These are phyloP conservation scores for Fragaria ananassa DNA, from an alignment of 306 rosid genomes.

Conservation along the genomic window DNA sequence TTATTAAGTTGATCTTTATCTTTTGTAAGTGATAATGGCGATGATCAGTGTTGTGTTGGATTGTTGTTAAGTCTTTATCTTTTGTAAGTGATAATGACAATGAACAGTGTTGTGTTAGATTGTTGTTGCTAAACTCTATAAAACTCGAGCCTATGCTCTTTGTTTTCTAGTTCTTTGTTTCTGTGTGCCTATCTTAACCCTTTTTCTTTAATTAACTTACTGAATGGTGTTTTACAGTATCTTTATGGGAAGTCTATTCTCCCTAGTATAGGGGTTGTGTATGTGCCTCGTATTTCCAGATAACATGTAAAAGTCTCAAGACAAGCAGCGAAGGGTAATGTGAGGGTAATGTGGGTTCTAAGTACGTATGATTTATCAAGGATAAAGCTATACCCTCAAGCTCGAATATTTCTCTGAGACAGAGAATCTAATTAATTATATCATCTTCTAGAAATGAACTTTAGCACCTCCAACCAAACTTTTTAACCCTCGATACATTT, in stretches of 20 bases:
- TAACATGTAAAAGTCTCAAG: not conserved
- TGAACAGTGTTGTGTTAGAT: not conserved
- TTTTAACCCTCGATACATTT: too few species aligned
- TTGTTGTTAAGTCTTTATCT: not conserved
- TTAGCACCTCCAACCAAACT: too few species aligned
- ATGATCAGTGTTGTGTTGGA: not conserved
- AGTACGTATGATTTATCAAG: too few species aligned
- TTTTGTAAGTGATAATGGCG: conserved; percentile 7
- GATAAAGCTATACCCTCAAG: too few species aligned
- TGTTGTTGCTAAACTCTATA: not conserved
- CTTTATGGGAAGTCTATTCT: not conserved
- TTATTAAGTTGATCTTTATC: not conserved
- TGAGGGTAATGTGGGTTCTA: too few species aligned
- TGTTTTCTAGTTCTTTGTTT: not conserved
- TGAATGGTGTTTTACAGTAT: not conserved
- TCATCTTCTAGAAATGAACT: too few species aligned
- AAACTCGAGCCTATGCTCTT: not conserved
- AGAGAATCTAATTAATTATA: too few species aligned
- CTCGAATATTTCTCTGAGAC: too few species aligned
- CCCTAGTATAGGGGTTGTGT: not conserved
- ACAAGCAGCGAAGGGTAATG: not conserved
- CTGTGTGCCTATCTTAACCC: not conserved
- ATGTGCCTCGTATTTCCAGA: too few species aligned
- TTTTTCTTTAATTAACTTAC: not conserved
- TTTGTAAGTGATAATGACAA: conserved; percentile 5